A percentile compares a stretch with the other conserved stretches of the same genome.
These are phyloP conservation scores for Gentiana macrophylla DNA, from an alignment of 257 asterid genomes.

Conservation along the genomic window DNA sequence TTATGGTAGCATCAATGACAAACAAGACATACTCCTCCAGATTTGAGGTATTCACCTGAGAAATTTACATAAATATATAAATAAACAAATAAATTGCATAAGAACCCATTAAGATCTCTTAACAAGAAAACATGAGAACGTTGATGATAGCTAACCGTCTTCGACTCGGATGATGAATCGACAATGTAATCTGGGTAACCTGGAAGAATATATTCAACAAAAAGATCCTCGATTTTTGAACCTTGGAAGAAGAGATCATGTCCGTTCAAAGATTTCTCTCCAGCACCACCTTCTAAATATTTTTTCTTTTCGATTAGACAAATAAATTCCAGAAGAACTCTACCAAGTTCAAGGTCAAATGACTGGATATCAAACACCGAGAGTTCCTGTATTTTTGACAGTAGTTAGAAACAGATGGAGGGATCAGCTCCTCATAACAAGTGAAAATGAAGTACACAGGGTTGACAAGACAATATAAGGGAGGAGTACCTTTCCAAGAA, in stretches of 20 bases:
- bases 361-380: conserved; percentile 59
- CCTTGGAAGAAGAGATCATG: conserved; percentile 32
- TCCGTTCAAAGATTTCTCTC: conserved; percentile 20
- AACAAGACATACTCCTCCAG: conserved; percentile 62
- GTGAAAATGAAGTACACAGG: neutral
- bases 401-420: neutral
- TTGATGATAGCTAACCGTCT: conserved; percentile 45
- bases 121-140: conserved; percentile 1
- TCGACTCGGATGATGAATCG: conserved; percentile 28
- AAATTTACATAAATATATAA: conserved; percentile 11
- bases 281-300: conserved; percentile 25
- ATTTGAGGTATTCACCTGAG: conserved; percentile 56
- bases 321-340: conserved; percentile 63
- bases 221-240: conserved; percentile 76
- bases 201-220: conserved; percentile 90
- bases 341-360: conserved; percentile 79
- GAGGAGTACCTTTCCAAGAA: conserved; percentile 64
- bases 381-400: conserved; percentile 54
- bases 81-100: neutral
- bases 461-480: conserved; percentile 1
- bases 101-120: neutral
- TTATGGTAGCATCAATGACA: conserved; percentile 57
- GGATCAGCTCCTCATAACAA: neutral
- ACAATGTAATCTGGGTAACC: conserved; percentile 79
- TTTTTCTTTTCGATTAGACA: conserved; percentile 69